These are phyloP conservation scores for Funneliformis geosporum DNA, from an alignment of 192 early-diverging fungal genomes.

Conservation along the genomic window DNA sequence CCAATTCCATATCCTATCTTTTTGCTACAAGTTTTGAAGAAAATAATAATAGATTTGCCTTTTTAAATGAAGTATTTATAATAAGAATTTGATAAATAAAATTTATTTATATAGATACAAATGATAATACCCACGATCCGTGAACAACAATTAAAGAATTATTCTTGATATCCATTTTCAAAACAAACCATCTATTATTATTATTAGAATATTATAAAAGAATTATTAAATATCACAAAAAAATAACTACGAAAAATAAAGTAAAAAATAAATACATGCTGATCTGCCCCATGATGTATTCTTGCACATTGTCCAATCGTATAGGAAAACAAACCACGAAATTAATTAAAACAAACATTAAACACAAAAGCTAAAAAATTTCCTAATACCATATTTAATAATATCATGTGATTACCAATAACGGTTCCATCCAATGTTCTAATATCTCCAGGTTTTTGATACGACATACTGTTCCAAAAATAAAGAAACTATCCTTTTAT, in stretches of 20 bases:
- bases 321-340: constrained; percentile 64
- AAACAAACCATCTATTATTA: constrained; percentile 69
- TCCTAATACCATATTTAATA: constrained; percentile 39
- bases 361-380: neutral
- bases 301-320: constrained; percentile 82
- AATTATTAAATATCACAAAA: neutral
- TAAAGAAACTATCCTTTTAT: constrained; percentile 69
- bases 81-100: no score
- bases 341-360: constrained; percentile 30
- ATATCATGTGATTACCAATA: constrained; percentile 37
- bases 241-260: neutral
- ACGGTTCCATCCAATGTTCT: constrained; percentile 31
- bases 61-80: neutral
- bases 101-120: neutral
- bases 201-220: no score
- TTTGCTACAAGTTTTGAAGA: constrained; percentile 16
- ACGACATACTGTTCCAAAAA: constrained; percentile 64
- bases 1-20: constrained; percentile 29
- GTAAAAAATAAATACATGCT: neutral
- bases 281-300: constrained; percentile 55
- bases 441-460: constrained; percentile 27
- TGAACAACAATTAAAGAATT: constrained; percentile 74
- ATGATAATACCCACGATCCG: constrained; percentile 51
- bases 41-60: constrained; percentile 15
- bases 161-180: constrained; percentile 58